phyloP scores from a whole-genome alignment of 1,139 yeast species.

The Casaregolazyma suthepensis region DNA sequence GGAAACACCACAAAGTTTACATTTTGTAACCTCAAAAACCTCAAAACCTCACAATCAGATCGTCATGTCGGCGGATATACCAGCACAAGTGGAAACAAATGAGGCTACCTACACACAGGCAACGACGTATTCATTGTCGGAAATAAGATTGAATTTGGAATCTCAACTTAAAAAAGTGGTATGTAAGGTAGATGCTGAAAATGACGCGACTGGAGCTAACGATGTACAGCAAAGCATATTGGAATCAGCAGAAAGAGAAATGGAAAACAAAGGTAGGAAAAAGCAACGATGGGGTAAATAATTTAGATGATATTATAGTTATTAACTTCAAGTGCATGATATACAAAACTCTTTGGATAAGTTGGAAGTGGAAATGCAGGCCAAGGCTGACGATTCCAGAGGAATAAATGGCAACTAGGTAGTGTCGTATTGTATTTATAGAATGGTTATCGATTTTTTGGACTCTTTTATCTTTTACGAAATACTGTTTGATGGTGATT shows the following conservation, averaged over 20 bases:
- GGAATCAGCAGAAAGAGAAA: constrained; percentile 4
- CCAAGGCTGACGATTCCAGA: background rate
- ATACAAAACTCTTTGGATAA: constrained; percentile 1
- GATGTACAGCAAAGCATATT: constrained; percentile 1
- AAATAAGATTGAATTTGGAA: constrained; percentile 2
- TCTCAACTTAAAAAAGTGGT: background rate
- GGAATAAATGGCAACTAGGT: background rate
- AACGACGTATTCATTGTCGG: constrained; percentile 1
- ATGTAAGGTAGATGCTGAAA: background rate
- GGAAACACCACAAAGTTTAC: background rate
- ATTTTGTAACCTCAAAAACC: background rate
- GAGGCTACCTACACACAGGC: background rate
- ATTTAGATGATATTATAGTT: background rate
- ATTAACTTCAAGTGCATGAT: background rate
- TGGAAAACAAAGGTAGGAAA: constrained; percentile 5
- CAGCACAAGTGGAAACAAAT: background rate
- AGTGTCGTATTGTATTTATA: too few relatives aligned
- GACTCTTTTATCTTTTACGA: too few relatives aligned
- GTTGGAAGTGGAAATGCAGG: constrained; percentile 1
- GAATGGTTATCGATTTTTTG: too few relatives aligned
- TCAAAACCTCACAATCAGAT: background rate
- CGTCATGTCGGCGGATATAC: background rate
- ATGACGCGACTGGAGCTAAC: background rate
- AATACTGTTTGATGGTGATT: too few relatives aligned
- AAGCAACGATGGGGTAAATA: background rate